Evolutionary conservation across 202 grass and related monocot species (phyloP).

Genomic region (Schoenoplectus triqueter): DNA sequence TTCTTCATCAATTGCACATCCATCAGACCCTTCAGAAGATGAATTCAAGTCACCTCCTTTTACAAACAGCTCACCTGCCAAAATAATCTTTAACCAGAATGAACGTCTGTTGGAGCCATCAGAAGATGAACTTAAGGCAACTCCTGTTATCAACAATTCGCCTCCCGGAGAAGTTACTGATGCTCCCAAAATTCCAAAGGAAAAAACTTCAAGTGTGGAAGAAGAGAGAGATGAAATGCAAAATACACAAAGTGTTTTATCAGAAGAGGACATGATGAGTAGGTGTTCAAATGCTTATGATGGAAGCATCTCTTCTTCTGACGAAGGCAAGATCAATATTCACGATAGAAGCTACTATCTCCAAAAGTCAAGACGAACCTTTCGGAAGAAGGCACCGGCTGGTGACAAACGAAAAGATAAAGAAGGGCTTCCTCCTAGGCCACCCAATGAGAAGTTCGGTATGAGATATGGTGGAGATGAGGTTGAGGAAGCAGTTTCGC

Average conservation of each 20-base stretch:
- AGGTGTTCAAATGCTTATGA: conserved; percentile 49
- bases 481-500: conserved; percentile 45
- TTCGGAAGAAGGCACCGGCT: conserved; percentile 41
- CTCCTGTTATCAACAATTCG: not conserved
- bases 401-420: conserved; percentile 41
- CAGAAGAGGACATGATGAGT: conserved; percentile 40
- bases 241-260: conserved; percentile 29
- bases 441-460: conserved; percentile 47
- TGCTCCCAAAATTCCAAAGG: not conserved
- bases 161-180: not conserved
- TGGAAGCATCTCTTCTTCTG: conserved; percentile 47
- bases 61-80: not conserved
- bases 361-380: conserved; percentile 49
- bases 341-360: conserved; percentile 30
- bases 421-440: conserved; percentile 45
- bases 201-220: not conserved
- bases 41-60: conserved; percentile 22
- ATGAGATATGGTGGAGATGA: conserved; percentile 41
- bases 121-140: not conserved
- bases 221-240: conserved; percentile 20
- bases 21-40: conserved; percentile 30
- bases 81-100: not conserved
- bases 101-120: not conserved
- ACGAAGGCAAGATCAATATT: conserved; percentile 37
- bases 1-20: conserved; percentile 14